These are phyloP conservation scores for Fusarium chlamydosporum DNA, from an alignment of 2,329 filamentous ascomycete species.

Conservation along the genomic window DNA sequence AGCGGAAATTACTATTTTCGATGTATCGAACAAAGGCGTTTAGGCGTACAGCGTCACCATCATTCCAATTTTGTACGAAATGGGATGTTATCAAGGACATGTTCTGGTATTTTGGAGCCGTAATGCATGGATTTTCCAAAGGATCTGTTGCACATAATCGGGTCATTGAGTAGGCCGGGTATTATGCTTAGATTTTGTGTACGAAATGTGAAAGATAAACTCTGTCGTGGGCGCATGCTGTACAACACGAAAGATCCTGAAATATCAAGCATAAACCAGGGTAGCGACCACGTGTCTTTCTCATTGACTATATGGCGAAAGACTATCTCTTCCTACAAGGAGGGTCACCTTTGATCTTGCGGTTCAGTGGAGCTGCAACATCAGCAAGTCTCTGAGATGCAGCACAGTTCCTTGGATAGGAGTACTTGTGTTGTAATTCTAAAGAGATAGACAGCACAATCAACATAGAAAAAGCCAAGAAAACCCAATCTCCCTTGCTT, in stretches of 20 bases:
- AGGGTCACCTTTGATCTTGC: not conserved
- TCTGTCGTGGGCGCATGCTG: not conserved
- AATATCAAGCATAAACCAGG: not conserved
- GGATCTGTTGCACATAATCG: not conserved
- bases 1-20: constrained; percentile 5
- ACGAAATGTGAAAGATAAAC: not conserved
- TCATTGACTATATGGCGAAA: too few relatives aligned
- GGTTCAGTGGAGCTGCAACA: too few relatives aligned
- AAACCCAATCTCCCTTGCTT: too few relatives aligned
- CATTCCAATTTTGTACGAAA: not conserved
- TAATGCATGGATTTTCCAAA: not conserved
- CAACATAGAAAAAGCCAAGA: too few relatives aligned
- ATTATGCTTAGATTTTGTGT: not conserved
- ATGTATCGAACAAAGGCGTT: constrained; percentile 18
- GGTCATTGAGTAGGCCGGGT: not conserved
- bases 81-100: not conserved
- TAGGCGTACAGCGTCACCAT: not conserved
- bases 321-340: too few relatives aligned
- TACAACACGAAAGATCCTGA: not conserved
- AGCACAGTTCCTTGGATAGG: too few relatives aligned
- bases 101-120: too few relatives aligned
- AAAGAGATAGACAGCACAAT: too few relatives aligned
- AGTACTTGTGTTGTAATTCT: too few relatives aligned
- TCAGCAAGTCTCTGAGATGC: too few relatives aligned
- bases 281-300: not conserved